phyloP scores from a whole-genome alignment of 257 asterid genomes.

The Solanum gracilifrons region DNA sequence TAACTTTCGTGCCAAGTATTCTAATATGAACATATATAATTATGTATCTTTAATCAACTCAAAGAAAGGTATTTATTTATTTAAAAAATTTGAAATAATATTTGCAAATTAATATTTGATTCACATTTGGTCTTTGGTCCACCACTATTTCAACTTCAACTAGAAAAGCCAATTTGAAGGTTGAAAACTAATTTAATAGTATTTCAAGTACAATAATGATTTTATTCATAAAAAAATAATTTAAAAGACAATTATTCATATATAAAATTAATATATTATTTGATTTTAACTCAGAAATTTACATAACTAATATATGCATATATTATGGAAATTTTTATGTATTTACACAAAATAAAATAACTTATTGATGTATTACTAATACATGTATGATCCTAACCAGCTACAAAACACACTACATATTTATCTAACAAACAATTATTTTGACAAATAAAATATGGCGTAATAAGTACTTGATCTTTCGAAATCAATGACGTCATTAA shows the following conservation, averaged over 20 bases:
- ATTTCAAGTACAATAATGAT: not conserved
- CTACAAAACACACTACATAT: rapidly evolving
- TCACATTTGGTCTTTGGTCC: not conserved
- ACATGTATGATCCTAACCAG: rapidly evolving
- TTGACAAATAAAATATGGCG: not conserved
- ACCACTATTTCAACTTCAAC: not conserved
- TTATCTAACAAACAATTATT: not conserved
- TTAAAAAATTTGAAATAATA: not conserved
- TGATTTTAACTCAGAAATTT: too few species aligned
- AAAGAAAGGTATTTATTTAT: not conserved
- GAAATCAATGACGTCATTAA: not conserved
- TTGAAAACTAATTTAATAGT: not conserved
- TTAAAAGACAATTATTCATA: too few species aligned
- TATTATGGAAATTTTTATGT: too few species aligned
- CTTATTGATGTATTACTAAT: not conserved
- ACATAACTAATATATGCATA: too few species aligned
- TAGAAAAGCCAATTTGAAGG: not conserved
- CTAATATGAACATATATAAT: not conserved
- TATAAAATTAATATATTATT: too few species aligned
- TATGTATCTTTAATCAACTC: not conserved
- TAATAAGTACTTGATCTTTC: not conserved
- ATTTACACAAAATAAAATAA: too few species aligned
- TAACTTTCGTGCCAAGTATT: not conserved
- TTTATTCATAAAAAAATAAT: not conserved
- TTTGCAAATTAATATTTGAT: not conserved